A percentile compares a stretch with the other conserved stretches of the same genome.
These are phyloP conservation scores for Microbotryum intermedium DNA, from an alignment of 1,284 basidiomycete genomes.

Conservation along the genomic window DNA sequence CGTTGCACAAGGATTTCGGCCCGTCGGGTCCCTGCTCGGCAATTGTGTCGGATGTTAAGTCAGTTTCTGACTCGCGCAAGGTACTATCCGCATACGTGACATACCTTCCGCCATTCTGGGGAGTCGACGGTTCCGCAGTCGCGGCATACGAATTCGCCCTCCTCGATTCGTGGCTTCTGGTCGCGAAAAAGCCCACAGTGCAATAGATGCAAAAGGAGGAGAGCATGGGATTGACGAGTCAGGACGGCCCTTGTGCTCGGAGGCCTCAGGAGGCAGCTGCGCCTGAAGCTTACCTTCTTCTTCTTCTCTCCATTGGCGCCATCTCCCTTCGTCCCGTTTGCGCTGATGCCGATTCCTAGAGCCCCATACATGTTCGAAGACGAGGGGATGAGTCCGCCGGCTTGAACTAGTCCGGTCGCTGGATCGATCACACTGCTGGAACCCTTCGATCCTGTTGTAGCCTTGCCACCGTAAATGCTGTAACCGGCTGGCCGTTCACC, in stretches of 20 bases:
- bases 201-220: no score
- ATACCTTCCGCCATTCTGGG: constrained; percentile 37
- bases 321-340: constrained; percentile 20
- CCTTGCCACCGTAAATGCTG: constrained; percentile 5
- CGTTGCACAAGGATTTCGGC: constrained; percentile 30
- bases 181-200: neutral
- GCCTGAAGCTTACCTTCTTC: constrained; percentile 25
- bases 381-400: constrained; percentile 27
- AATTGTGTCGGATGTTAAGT: neutral
- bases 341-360: constrained; percentile 31
- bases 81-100: neutral
- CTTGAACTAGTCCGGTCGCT: constrained; percentile 25
- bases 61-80: neutral
- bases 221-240: neutral
- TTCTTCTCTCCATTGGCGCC: constrained; percentile 27
- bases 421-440: constrained; percentile 23
- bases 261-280: constrained; percentile 57
- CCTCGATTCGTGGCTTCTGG: constrained; percentile 66
- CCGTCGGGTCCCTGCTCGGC: constrained; percentile 27
- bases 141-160: constrained; percentile 48
- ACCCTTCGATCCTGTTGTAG: constrained; percentile 9
- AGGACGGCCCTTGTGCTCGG: constrained; percentile 46
- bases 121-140: constrained; percentile 30
- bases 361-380: constrained; percentile 33
- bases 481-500: neutral